Conservation (phyloP, 176 grass and related monocot species). For the Ampelocalamus luodianensis region DNA sequence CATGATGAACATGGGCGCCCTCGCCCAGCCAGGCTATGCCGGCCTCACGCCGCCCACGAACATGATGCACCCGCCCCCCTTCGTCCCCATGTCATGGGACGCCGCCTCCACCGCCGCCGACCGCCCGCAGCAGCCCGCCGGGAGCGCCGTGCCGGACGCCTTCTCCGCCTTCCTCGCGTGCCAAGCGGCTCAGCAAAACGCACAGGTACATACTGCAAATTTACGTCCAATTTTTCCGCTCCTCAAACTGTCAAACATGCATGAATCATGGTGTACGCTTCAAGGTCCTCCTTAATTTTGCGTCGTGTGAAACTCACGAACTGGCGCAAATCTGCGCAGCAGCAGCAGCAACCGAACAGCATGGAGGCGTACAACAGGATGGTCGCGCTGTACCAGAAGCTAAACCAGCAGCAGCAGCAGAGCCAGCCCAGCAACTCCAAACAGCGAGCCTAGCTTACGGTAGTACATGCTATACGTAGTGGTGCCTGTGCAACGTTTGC, state of each 20-base stretch:
- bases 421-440: slow-evolving; percentile 47
- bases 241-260: neutral
- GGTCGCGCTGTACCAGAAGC: slow-evolving; percentile 61
- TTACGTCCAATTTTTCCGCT: neutral
- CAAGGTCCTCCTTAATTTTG: neutral
- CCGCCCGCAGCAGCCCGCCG: slow-evolving; percentile 33
- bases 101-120: slow-evolving; percentile 25
- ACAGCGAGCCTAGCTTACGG: slow-evolving; percentile 12
- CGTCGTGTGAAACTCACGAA: neutral
- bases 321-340: slow-evolving; percentile 19
- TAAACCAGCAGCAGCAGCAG: slow-evolving; percentile 48
- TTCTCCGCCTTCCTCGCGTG: slow-evolving; percentile 63
- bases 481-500: neutral
- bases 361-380: slow-evolving; percentile 84
- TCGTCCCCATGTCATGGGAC: slow-evolving; percentile 50
- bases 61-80: slow-evolving; percentile 53
- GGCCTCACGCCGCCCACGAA: slow-evolving; percentile 54
- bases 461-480: neutral
- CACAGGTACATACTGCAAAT: slow-evolving; percentile 44
- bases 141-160: slow-evolving; percentile 41
- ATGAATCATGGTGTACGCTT: neutral
- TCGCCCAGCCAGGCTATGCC: slow-evolving; percentile 44
- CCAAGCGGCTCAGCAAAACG: slow-evolving; percentile 57
- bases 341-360: slow-evolving; percentile 50
- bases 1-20: slow-evolving; percentile 65